Conservation (phyloP, 331 rosid species). For the Spiraea crenata region DNA sequence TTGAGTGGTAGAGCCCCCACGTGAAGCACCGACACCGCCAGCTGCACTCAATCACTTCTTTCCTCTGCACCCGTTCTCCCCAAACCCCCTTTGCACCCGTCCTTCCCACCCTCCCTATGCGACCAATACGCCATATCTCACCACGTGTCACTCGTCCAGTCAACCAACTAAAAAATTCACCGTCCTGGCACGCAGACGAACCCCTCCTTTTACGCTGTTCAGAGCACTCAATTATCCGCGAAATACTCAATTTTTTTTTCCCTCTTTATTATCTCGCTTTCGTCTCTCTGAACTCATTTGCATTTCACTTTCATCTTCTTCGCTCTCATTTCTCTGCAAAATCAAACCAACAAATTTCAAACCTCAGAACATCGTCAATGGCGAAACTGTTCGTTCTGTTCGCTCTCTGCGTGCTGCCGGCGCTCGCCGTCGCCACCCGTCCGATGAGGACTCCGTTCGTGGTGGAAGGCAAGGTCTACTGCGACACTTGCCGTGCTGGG, state of each 20-base stretch:
- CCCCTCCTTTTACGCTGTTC: conserved; percentile 3
- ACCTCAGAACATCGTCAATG: conserved; percentile 3
- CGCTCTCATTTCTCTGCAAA: background rate
- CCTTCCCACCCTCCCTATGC: background rate
- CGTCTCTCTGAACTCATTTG: background rate
- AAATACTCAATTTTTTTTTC: background rate
- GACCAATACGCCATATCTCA: background rate
- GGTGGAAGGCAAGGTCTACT: conserved; percentile 65
- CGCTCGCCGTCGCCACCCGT: conserved; percentile 63
- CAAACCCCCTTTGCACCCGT: background rate
- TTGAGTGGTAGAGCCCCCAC: background rate
- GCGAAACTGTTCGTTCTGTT: conserved; percentile 37
- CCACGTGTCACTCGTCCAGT: conserved; percentile 14
- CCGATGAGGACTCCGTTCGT: conserved; percentile 50
- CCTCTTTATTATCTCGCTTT: background rate
- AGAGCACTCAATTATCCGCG: conserved; percentile 5
- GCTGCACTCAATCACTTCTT: conserved; percentile 13
- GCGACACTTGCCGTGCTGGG: conserved; percentile 84
- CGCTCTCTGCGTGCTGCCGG: conserved; percentile 53
- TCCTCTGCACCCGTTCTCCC: conserved; percentile 14
- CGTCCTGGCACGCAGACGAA: background rate
- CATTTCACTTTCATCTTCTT: background rate
- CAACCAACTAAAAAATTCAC: accelerated
- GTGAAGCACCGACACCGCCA: conserved; percentile 38
- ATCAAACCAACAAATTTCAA: conserved; percentile 15